Base-by-base conservation (phyloP, 768 basidiomycete species). In the Kwoniella dendrophila region DNA sequence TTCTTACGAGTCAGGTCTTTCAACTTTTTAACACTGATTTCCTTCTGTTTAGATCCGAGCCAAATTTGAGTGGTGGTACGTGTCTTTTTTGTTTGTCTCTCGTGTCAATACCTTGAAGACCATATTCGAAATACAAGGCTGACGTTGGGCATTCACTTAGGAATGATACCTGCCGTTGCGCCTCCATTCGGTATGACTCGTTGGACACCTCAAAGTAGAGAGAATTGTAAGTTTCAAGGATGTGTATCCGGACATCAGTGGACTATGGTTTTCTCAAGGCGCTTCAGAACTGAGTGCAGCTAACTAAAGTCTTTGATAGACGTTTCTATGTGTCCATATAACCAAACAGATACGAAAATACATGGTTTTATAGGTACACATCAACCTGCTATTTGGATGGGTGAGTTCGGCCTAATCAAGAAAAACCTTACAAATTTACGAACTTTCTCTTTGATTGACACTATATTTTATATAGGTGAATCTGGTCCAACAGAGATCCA, bases 321-420 rank as follows among this genome's bases (percentile, higher is more conserved):
- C 47, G 68, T 72, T 29, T 69, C 69, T 1, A 66, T 63, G 63
- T 73, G 70, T 24, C 71, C 73, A 8, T 74, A 74, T 52, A 73
- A 74, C 34, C 68, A 72, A 74, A 87, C 88, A 0, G 83, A 83
- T 61, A 79, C 75, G 0, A 71, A 69, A 12, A 84, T 90, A 2
- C 86, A 89, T 67, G 90, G 90, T 0, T 90, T 91, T 69, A 85
- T 88, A 48, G 89, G 84, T 4, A 90, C 90, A 3, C 86, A 89
- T 56, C 90, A 90, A 67, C 89, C 90, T 11, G 90, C 90, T 0
- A 90, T 92, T 36, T 91, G 89, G 90, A 91, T 92, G 89, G 90
- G 71, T 65, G 61, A 71, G 66, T 20, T 27, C 24, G 20, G 20
- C 16, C 5, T 55, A 36, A 38, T 11, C 4, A 36, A n/a, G n/a